Evolutionary conservation across 495 filamentous ascomycete species (phyloP), one percentile per base, ranked within the genome.

Genomic region (Daldinia bambusicola): DNA sequence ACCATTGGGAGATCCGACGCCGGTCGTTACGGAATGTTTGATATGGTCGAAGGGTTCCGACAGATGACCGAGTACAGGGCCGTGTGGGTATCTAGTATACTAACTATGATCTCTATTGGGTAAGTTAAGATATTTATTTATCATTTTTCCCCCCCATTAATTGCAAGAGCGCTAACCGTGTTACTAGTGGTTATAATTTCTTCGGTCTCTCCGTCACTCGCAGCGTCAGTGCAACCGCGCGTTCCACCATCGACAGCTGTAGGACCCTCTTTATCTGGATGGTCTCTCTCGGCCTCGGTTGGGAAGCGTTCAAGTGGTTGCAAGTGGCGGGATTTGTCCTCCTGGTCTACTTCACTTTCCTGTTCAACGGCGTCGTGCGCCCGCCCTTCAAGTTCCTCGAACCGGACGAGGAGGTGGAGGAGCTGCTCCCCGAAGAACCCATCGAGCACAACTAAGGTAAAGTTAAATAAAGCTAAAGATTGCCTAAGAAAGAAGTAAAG

Each of bases 201-300:
- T 99, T 99, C 80, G 95, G 95, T 34, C 89, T 99, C 14, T 92
- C 90, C 5, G 94, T 99, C 7, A 99, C 95, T 2, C 89, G 92
- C 40, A 88, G 81, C 69, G 93, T 99, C 57, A 93, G 89, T 48
- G 95, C 95, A 20, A 99, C 95, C 0, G 91, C 94, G 0, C 89
- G 95, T 55, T 96, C 92, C 62, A 97, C 94, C 12, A 98, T 99
- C 71, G 95, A 99, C 77, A 99, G 96, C 1, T 98, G 94, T 83
- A 90, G 95, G 1, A 99, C 95, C 0, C 86, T 99, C 2, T 98
- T 98, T 85, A 98, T 99, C 82, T 99, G 95, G 95, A 85, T 99
- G 31, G 92, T 97, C 16, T 96, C 92, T 3, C 86, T 99, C 9
- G 93, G 91, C 6, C 86, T 99, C 0, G 94, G 95, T 58, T 99